Evolutionary conservation across 257 asterid genomes (phyloP).

Genomic region (Echium plantagineum): DNA sequence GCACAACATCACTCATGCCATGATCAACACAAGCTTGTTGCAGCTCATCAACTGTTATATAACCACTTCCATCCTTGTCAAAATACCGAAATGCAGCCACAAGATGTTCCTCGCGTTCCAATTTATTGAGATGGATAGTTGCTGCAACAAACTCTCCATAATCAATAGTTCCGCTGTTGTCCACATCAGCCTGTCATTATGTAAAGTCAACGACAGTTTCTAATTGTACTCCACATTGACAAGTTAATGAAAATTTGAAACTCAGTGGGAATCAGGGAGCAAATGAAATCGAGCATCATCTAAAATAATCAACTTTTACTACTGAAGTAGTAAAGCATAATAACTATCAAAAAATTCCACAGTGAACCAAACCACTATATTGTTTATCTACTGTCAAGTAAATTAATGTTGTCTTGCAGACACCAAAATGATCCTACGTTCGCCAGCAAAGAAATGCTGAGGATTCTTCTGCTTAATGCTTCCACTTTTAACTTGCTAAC

Average conservation of each 20-base stretch:
- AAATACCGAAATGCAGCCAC: slow-evolving; percentile 72
- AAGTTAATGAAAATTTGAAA: background rate
- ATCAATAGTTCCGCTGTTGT: slow-evolving; percentile 77
- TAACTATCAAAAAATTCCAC: background rate
- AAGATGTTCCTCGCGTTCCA: slow-evolving; percentile 80
- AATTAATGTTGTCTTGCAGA: background rate
- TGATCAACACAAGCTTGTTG: slow-evolving; percentile 80
- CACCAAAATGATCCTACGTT: background rate
- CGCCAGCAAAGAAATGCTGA: background rate
- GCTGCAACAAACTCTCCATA: slow-evolving; percentile 83
- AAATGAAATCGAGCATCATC: background rate
- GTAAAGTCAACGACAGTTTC: slow-evolving; percentile 6
- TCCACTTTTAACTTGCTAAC: too few relatives aligned
- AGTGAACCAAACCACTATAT: background rate
- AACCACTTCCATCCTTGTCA: slow-evolving; percentile 83
- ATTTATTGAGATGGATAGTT: slow-evolving; percentile 65
- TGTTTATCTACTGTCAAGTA: too few relatives aligned
- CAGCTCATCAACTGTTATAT: slow-evolving; percentile 82
- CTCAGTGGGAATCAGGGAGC: background rate
- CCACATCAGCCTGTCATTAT: slow-evolving; percentile 69
- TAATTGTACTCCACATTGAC: background rate
- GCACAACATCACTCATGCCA: slow-evolving; percentile 46
- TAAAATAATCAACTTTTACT: background rate
- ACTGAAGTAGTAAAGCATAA: background rate
- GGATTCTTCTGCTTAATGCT: background rate